Evolutionary conservation across 2,329 filamentous ascomycete genomes (phyloP), one percentile per base, ranked within the genome.

Genomic region (Rutstroemia sp.): DNA sequence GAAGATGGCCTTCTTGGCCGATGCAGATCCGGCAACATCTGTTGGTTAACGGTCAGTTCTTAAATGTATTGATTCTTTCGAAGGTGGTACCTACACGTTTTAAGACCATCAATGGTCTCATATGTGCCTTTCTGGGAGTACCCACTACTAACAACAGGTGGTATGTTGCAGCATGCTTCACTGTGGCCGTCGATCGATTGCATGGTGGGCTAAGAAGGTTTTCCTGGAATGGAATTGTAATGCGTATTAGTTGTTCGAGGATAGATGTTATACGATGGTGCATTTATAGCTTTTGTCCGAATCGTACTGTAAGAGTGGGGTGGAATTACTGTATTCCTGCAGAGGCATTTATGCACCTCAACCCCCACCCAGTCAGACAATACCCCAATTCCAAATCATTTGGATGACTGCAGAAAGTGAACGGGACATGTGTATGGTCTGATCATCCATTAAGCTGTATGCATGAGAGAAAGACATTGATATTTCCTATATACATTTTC

Each of bases 1-100:
- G 54, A 88, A 70, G 52, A 88, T 76, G 51, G 79, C 85, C 70
- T 80, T 83, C 59, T 71, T 72, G 38, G 77, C 72, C 44, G 74
- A 71, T 16, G 68, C 64, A 23, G 78, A 73, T 45, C 77, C 75
- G 12, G 73, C 75, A 16, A 76, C 72, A 61, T 81, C 66, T 67
- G 37, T 16, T 2, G 21, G 6, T 14, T 18, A 21, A 42, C n/a
- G 21, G 37, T 14, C 23, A 5, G 10, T 12, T 5, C n/a, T 10
- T 25, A 37, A 34, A 1, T 12, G 23, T 16, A 9, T 18, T 49
- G 2, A 18, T 18, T 34, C 30, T 34, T 34, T 34, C 30, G 30
- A 34, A 48, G 27, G 14, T 41, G 25, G 18, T 10, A 60, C 70
- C 58, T 60, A 76, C 75, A 79, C 4, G 79, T 80, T 64, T 79